phyloP scores from a whole-genome alignment of 495 filamentous ascomycete species.

The Pyrenopolyporus hunteri region DNA sequence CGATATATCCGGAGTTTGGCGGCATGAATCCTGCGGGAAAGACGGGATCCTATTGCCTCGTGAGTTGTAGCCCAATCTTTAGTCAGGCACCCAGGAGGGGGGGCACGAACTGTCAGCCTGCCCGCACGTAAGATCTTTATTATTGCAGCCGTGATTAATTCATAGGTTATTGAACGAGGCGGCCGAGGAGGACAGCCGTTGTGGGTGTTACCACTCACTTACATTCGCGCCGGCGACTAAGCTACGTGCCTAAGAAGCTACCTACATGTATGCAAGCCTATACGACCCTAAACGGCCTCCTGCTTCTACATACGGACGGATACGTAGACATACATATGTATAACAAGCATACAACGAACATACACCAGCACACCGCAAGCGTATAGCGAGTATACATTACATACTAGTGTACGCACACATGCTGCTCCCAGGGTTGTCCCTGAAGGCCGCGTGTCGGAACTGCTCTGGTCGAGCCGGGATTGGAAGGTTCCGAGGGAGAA shows the following conservation, averaged over 20 bases:
- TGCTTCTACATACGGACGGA: conserved; percentile 21
- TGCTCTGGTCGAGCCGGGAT: conserved; percentile 3
- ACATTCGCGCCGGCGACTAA: conserved; percentile 3
- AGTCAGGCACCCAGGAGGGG: conserved; percentile 14
- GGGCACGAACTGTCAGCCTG: conserved; percentile 2
- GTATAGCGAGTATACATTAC: background rate
- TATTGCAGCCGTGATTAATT: background rate
- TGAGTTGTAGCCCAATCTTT: background rate
- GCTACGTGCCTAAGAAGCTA: too few relatives aligned
- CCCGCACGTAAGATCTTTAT: conserved; percentile 30
- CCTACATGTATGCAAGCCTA: too few relatives aligned
- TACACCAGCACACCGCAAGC: background rate
- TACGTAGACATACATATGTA: conserved; percentile 31
- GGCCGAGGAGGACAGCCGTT: background rate
- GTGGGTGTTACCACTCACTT: conserved; percentile 10
- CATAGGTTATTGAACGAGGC: conserved; percentile 20
- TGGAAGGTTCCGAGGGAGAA: conserved; percentile 28
- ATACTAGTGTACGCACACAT: background rate
- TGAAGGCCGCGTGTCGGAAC: conserved; percentile 30
- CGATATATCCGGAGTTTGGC: conserved; percentile 10
- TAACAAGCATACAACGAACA: conserved; percentile 5
- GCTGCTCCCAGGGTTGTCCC: conserved; percentile 20
- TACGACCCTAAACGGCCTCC: conserved; percentile 24
- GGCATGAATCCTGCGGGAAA: conserved; percentile 23
- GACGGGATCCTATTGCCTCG: conserved; percentile 4